phyloP scores from a whole-genome alignment of 495 filamentous ascomycete genomes.

The Penicillium pancosmium region DNA sequence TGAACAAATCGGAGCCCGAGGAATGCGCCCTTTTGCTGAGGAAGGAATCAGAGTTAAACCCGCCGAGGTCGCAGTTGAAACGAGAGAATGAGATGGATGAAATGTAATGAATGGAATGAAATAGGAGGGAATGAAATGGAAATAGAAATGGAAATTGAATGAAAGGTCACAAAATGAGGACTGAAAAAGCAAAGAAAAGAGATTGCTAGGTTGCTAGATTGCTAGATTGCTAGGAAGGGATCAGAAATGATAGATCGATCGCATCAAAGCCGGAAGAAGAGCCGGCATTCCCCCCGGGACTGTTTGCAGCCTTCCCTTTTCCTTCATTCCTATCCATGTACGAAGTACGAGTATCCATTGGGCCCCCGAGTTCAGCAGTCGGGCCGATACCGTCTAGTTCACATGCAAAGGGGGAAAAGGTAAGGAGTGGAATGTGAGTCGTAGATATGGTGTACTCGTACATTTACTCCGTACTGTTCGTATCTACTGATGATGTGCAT shows the following conservation, averaged over 20 bases:
- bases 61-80: neutral
- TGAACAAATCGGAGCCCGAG: constrained; percentile 26
- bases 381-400: constrained; percentile 19
- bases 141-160: neutral
- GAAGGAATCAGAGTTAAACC: constrained; percentile 15
- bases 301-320: too few species aligned
- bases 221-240: neutral
- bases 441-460: neutral
- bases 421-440: constrained; percentile 18
- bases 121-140: neutral
- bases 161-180: neutral
- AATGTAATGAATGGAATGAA: neutral
- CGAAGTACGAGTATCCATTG: neutral
- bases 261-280: neutral
- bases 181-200: neutral
- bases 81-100: neutral
- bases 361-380: constrained; percentile 6
- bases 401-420: constrained; percentile 14
- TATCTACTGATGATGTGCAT: too few species aligned
- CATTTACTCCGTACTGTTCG: neutral
- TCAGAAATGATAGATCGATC: neutral
- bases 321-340: neutral
- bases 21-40: neutral
- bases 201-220: neutral
- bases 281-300: too few species aligned